Evolutionary conservation across 108 stramenopile genomes (phyloP).

Genomic region (Pseudonitzschia pungens): DNA sequence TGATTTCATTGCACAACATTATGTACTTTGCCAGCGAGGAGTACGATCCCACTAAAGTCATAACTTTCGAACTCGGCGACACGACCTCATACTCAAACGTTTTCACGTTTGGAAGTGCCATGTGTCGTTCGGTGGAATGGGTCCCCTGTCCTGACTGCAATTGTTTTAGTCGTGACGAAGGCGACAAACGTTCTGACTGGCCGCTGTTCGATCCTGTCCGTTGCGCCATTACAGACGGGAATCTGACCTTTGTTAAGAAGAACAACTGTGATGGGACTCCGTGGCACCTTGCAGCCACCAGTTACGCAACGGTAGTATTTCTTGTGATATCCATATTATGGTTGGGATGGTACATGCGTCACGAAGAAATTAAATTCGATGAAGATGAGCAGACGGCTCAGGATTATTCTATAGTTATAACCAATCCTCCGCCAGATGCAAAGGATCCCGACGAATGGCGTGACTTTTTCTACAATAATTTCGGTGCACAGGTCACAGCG

Average conservation of each 20-base stretch:
- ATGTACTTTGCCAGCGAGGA: constrained; percentile 61
- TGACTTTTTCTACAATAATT: constrained; percentile 63
- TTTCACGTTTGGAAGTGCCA: constrained; percentile 27
- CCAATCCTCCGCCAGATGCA: constrained; percentile 82
- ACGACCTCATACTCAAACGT: constrained; percentile 10
- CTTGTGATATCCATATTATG: constrained; percentile 42
- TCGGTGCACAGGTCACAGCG: constrained; percentile 66
- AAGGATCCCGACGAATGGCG: constrained; percentile 84
- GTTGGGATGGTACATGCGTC: constrained; percentile 45
- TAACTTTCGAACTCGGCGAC: neutral
- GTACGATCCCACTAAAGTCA: constrained; percentile 35
- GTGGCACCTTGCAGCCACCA: constrained; percentile 46
- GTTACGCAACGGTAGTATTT: constrained; percentile 56
- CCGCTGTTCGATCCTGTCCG: neutral
- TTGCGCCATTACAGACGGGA: neutral
- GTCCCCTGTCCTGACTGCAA: constrained; percentile 55
- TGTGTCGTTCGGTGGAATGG: constrained; percentile 60
- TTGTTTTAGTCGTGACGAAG: neutral
- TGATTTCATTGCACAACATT: constrained; percentile 67
- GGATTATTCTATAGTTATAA: constrained; percentile 85
- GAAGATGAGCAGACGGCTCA: constrained; percentile 90
- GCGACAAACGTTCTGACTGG: neutral
- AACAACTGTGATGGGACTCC: constrained; percentile 77
- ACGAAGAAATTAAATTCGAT: constrained; percentile 66
- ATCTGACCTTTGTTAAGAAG: constrained; percentile 47